Percentiles rank a stretch among this genome's conserved stretches.
phyloP scores from a whole-genome alignment of 345 rosid genomes.

The Populus ilicifolia region DNA sequence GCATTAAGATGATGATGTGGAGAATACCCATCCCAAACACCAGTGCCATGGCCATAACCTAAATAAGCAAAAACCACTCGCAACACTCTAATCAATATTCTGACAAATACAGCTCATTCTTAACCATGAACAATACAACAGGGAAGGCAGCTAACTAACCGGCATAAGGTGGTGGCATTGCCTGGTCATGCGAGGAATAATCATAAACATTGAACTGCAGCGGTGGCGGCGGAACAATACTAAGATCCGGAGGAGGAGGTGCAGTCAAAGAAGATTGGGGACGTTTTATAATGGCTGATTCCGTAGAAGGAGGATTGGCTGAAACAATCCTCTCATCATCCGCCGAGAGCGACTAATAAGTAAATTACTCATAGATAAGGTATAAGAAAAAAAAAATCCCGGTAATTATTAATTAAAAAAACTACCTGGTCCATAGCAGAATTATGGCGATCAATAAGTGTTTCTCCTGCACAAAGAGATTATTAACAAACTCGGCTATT shows the following conservation, averaged over 20 bases:
- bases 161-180: constrained; percentile 19
- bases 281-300: constrained; percentile 37
- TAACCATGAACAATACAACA: neutral
- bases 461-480: neutral
- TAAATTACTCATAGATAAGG: too few relatives aligned
- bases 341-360: constrained; percentile 40
- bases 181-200: constrained; percentile 32
- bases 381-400: neutral
- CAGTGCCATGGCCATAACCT: constrained; percentile 44
- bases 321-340: constrained; percentile 56
- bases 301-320: constrained; percentile 45
- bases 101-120: neutral
- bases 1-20: constrained; percentile 40
- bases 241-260: constrained; percentile 28
- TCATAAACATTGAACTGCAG: constrained; percentile 24
- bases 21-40: constrained; percentile 48
- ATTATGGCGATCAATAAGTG: neutral
- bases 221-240: constrained; percentile 13
- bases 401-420: neutral
- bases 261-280: constrained; percentile 21
- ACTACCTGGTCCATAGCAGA: neutral
- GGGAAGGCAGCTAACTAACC: constrained; percentile 29
- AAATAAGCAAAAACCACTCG: constrained; percentile 15
- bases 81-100: neutral
- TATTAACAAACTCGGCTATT: neutral